Percentiles rank a stretch among this genome's conserved stretches.
These are phyloP conservation scores for Agaricus sinodeliciosus DNA, from an alignment of 768 basidiomycete genomes.

Conservation along the genomic window DNA sequence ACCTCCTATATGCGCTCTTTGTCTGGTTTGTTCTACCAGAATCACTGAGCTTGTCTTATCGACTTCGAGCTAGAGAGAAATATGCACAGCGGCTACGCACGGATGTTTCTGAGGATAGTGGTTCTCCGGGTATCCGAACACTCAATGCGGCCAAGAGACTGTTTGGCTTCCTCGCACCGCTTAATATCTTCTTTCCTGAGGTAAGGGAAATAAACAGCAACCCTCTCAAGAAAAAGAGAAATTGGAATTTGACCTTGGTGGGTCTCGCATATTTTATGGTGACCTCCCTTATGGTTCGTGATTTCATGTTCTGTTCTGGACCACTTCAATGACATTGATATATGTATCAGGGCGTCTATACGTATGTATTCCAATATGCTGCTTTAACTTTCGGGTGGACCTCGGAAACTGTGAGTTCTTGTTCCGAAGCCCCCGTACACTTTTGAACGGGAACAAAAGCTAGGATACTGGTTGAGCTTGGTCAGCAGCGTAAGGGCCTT, in stretches of 20 bases:
- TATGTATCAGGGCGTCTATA: constrained; percentile 41
- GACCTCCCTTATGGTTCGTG: constrained; percentile 39
- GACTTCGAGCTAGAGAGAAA: constrained; percentile 30
- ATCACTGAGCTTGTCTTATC: constrained; percentile 52
- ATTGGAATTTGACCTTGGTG: constrained; percentile 63
- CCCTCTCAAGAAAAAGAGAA: constrained; percentile 36
- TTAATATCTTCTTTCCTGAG: constrained; percentile 56
- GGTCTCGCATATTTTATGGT: constrained; percentile 46
- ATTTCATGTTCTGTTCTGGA: not conserved
- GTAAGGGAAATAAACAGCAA: constrained; percentile 20
- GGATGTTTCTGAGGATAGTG: constrained; percentile 12
- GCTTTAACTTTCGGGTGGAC: constrained; percentile 57
- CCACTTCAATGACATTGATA: not conserved
- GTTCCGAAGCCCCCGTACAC: not conserved
- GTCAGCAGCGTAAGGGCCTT: constrained; percentile 47
- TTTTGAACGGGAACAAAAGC: constrained; percentile 27
- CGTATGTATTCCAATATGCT: constrained; percentile 62
- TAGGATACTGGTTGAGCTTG: constrained; percentile 68
- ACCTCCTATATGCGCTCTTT: constrained; percentile 41
- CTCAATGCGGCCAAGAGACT: constrained; percentile 37
- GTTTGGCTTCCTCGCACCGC: constrained; percentile 64
- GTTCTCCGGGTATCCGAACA: constrained; percentile 14
- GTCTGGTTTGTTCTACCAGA: constrained; percentile 69
- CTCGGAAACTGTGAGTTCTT: constrained; percentile 48
- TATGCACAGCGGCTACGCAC: constrained; percentile 27